Evolutionary conservation across 768 basidiomycete species (phyloP), one percentile per base, ranked within the genome.

Genomic region (Tremella yokohamensis): DNA sequence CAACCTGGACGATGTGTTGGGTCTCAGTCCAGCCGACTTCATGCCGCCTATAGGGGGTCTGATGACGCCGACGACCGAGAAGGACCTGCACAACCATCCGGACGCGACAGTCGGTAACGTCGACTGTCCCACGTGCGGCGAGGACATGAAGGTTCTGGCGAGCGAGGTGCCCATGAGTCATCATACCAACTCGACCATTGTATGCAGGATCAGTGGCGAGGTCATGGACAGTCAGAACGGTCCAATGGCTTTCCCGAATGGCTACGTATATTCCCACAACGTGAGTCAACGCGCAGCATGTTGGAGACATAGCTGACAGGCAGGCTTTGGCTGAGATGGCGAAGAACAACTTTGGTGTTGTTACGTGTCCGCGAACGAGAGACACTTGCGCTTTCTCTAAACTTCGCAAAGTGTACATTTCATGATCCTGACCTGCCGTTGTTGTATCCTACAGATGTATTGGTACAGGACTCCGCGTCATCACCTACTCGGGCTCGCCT

Each of bases 171-270:
- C 96, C 1, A 85, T 83, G 72, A 89, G 88, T 65, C 93, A 98
- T 78, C 92, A 98, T 73, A 85, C 87, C 40, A 97, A 94, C 71
- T 94, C 91, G 19, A 94, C 90, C 0, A 89, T 99, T 54, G 93
- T 98, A 15, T 98, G 96, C 72, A 79, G 85, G 52, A 82, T 97
- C 69, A 90, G 84, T 62, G 92, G 94, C 22, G 85, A 86, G 74
- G 92, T 98, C 56, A 94, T 98, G 87, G 88, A 96, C 68, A 92
- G 85, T 63, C 85, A 91, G 72, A 93, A 93, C 67, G 85, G 87
- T 81, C 90, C 93, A 0, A 83, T 96, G 85, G 87, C 85, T 12
- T 89, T 96, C 65, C 88, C 91, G 1, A 85, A 89, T 62, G 93
- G 94, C 16, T 82, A 87, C 68, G 93, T 97, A 39, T 97, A 97